Evolutionary conservation across 768 basidiomycete genomes (phyloP).

Genomic region (Collybia mongolica): DNA sequence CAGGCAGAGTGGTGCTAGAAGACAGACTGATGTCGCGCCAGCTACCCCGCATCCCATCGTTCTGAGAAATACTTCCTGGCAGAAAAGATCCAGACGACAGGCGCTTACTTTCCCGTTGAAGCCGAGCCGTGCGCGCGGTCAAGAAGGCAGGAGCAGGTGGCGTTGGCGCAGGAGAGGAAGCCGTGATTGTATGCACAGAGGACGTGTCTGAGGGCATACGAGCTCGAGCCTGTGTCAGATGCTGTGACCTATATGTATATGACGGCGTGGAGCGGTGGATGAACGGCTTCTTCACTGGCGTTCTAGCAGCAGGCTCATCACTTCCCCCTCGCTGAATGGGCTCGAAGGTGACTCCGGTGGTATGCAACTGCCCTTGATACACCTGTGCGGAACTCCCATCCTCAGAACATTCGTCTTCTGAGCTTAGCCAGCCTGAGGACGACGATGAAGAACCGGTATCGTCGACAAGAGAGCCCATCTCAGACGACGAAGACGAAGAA

Average conservation of each 20-base stretch:
- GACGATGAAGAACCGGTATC: conserved; percentile 62
- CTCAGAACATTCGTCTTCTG: conserved; percentile 48
- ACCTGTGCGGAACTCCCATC: conserved; percentile 33
- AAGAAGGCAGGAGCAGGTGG: conserved; percentile 14
- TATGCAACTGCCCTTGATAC: conserved; percentile 24
- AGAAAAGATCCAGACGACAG: conserved; percentile 7
- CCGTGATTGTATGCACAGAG: conserved; percentile 47
- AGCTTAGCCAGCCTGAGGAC: conserved; percentile 50
- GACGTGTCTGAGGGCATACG: conserved; percentile 53
- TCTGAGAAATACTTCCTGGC: conserved; percentile 10
- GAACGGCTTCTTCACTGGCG: conserved; percentile 38
- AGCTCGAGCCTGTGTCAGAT: conserved; percentile 21
- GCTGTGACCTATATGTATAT: conserved; percentile 35
- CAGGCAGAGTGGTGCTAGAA: conserved; percentile 40
- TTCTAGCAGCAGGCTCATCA: conserved; percentile 15
- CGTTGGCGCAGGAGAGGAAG: conserved; percentile 24
- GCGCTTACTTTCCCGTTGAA: background rate
- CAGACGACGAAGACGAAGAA: conserved; percentile 47
- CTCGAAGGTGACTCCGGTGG: conserved; percentile 22
- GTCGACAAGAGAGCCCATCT: conserved; percentile 62
- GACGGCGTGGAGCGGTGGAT: conserved; percentile 45
- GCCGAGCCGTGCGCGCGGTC: conserved; percentile 5
- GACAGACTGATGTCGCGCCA: conserved; percentile 8
- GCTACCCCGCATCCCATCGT: conserved; percentile 2
- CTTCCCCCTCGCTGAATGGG: conserved; percentile 11